A percentile compares a stretch with the other conserved stretches of the same genome.
These are phyloP conservation scores for Phanerodontia chrysosporium DNA, from an alignment of 768 basidiomycete genomes.

Conservation along the genomic window DNA sequence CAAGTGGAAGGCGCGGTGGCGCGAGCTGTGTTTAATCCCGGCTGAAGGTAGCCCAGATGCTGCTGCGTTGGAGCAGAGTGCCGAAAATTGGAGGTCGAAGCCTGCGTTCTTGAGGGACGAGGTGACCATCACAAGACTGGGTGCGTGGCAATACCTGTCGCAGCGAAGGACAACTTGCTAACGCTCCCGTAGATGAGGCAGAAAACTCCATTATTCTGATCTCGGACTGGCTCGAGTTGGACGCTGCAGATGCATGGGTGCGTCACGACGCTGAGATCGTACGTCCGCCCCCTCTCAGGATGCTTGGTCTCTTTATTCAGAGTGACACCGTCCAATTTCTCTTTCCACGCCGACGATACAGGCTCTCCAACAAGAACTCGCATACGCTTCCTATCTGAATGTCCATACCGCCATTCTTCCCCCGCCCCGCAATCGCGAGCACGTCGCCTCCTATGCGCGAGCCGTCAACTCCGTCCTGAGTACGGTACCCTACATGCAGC, in stretches of 20 bases:
- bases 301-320: neutral
- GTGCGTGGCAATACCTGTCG: constrained; percentile 38
- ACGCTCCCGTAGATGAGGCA: constrained; percentile 75
- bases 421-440: constrained; percentile 64
- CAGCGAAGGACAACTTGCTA: neutral
- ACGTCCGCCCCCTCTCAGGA: constrained; percentile 28
- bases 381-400: constrained; percentile 90
- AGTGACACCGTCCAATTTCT: neutral
- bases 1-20: constrained; percentile 86
- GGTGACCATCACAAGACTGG: constrained; percentile 85
- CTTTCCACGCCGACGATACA: constrained; percentile 26
- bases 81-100: constrained; percentile 84
- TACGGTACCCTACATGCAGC: constrained; percentile 63
- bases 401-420: constrained; percentile 84
- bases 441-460: constrained; percentile 91
- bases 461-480: constrained; percentile 77
- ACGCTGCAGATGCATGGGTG: constrained; percentile 89
- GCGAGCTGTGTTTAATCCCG: constrained; percentile 77
- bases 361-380: constrained; percentile 91
- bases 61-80: constrained; percentile 50
- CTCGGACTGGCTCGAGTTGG: constrained; percentile 94
- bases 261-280: constrained; percentile 95
- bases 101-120: constrained; percentile 80
- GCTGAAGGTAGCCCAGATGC: constrained; percentile 35
- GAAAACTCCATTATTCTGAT: constrained; percentile 70